These are phyloP conservation scores for Cystobasidium pallidum DNA, from an alignment of 1,284 basidiomycete genomes.

Conservation along the genomic window DNA sequence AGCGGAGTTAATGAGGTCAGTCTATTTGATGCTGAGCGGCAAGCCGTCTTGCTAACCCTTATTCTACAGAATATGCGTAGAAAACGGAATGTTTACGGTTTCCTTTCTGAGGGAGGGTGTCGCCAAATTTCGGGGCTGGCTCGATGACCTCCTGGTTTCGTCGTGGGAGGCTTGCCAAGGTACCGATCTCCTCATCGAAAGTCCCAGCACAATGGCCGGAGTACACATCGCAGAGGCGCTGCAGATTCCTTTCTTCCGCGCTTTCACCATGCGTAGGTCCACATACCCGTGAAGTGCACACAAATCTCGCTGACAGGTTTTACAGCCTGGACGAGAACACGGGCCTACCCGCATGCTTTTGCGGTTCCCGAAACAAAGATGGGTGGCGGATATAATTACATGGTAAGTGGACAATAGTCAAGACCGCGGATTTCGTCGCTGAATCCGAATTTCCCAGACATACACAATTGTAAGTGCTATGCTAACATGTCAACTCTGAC, in stretches of 20 bases:
- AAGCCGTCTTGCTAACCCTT: no score
- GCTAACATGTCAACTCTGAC: background rate
- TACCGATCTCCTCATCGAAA: conserved; percentile 90
- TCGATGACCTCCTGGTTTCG: conserved; percentile 89
- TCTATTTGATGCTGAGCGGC: background rate
- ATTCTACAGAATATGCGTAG: conserved; percentile 68
- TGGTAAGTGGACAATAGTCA: conserved; percentile 64
- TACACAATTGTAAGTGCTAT: conserved; percentile 56
- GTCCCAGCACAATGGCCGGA: conserved; percentile 97
- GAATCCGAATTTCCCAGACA: conserved; percentile 50
- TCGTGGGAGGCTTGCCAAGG: conserved; percentile 95
- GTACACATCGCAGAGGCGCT: conserved; percentile 95
- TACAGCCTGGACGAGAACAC: conserved; percentile 62
- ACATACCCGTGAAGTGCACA: background rate
- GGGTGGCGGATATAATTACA: conserved; percentile 96
- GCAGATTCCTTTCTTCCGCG: conserved; percentile 83
- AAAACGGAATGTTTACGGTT: conserved; percentile 95
- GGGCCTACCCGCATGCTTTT: conserved; percentile 96
- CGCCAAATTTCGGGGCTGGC: conserved; percentile 71
- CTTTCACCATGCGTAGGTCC: conserved; percentile 69
- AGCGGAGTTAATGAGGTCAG: conserved; percentile 70
- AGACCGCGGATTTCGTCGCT: background rate
- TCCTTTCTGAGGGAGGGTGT: conserved; percentile 89
- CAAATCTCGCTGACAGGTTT: background rate
- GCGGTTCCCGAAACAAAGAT: conserved; percentile 89